phyloP scores from a whole-genome alignment of 257 asterid genomes.

The Gentiana dahurica region DNA sequence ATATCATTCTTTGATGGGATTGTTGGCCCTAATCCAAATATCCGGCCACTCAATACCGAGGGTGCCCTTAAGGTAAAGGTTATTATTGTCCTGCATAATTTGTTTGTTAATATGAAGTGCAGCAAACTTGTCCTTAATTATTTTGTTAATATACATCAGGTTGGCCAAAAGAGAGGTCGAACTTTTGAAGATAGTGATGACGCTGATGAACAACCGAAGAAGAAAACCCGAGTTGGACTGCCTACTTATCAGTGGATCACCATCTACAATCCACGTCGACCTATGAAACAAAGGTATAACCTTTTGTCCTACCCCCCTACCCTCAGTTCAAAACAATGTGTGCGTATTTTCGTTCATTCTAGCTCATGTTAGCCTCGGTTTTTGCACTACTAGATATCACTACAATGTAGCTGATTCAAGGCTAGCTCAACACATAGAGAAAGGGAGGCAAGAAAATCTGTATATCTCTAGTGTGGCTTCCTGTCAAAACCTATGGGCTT shows the following conservation, averaged over 20 bases:
- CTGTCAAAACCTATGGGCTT: slow-evolving; percentile 64
- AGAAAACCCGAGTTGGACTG: slow-evolving; percentile 66
- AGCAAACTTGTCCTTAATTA: too few species aligned
- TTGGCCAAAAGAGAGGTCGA: slow-evolving; percentile 81
- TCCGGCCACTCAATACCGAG: slow-evolving; percentile 76
- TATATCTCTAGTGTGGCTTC: slow-evolving; percentile 59
- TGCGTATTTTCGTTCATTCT: too few species aligned
- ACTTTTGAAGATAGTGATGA: slow-evolving; percentile 38
- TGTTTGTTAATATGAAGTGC: too few species aligned
- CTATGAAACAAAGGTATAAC: slow-evolving; percentile 77
- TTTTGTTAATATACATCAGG: slow-evolving; percentile 16
- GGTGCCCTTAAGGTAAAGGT: slow-evolving; percentile 77
- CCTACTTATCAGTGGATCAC: slow-evolving; percentile 86
- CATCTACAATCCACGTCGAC: slow-evolving; percentile 71
- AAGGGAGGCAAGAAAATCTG: slow-evolving; percentile 70
- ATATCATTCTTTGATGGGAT: slow-evolving; percentile 71
- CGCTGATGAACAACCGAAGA: slow-evolving; percentile 72
- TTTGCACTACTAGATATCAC: slow-evolving; percentile 44
- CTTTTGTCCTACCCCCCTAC: not conserved
- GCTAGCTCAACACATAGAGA: slow-evolving; percentile 64
- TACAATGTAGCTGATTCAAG: slow-evolving; percentile 65
- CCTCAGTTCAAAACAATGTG: too few species aligned
- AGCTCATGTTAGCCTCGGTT: too few species aligned
- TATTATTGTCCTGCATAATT: not conserved
- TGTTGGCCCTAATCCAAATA: slow-evolving; percentile 61